Evolutionary conservation across 768 basidiomycete genomes (phyloP), one percentile per base, ranked within the genome.

Genomic region (Amanita rimosa): DNA sequence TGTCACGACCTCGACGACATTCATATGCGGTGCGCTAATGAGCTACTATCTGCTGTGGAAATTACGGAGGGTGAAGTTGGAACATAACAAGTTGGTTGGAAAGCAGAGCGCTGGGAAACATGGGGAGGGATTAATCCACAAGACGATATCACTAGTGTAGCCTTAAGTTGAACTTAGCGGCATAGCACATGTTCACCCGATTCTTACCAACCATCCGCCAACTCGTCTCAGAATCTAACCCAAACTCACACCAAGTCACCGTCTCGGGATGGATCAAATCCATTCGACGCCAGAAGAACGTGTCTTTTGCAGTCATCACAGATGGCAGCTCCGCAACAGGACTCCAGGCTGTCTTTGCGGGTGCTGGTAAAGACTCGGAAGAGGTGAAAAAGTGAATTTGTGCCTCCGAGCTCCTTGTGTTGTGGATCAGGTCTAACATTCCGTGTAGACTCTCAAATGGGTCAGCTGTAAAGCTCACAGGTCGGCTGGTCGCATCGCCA

Each of bases 181-280:
- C n/a, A n/a, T n/a, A 6, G 24, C 27, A 29, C 29, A 31, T 31
- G 31, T 31, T 31, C 31, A 31, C 31, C 4, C 31, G 31, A 4
- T 58, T 67, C 31, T 52, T 63, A 22, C 62, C 60, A 33, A 66
- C 56, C 38, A 67, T 67, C 38, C 55, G 57, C 11, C 63, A 66
- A 29, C 58, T 67, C 10, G 57, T 67, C 14, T 52, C 17, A 19
- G 34, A 34, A 22, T 36, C 26, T 55, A 36, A 42, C 8, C 42
- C 38, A 42, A 45, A 37, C 35, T 47, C 44, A 19, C 37, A 22
- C 46, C 41, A 52, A 1, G 60, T 72, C 0, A 70, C 70, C 14
- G 73, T 94, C 8, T 78, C 81, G 37, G 93, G 88, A 45, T 95
- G 90, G 89, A 72, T 97, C 49, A 84, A 83, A 56, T 89, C 86